Evolutionary conservation across 1,284 basidiomycete genomes (phyloP).

Genomic region (Moesziomyces globuligerus): DNA sequence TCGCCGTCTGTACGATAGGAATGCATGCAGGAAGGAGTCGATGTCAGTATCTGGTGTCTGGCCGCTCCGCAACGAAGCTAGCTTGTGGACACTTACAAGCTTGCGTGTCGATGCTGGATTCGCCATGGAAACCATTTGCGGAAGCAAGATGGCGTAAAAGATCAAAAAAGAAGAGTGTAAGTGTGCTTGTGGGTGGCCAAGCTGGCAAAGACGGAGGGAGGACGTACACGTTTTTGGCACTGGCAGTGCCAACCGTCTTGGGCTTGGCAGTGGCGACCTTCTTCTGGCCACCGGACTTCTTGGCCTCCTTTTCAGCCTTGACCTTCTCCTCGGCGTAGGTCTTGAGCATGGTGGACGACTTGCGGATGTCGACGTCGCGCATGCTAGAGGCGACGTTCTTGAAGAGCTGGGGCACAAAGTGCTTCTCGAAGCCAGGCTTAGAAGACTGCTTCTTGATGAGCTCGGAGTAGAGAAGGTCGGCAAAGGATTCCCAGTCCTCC

Average conservation of each 20-base stretch:
- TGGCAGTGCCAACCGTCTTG: constrained; percentile 58
- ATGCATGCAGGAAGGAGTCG: neutral
- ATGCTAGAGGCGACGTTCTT: constrained; percentile 42
- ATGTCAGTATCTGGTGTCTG: neutral
- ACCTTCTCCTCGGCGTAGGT: constrained; percentile 62
- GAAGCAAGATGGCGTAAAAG: neutral
- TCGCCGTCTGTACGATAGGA: constrained; percentile 45
- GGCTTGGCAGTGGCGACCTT: constrained; percentile 46
- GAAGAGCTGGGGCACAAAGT: constrained; percentile 58
- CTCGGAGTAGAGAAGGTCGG: constrained; percentile 43
- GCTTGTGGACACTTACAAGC: constrained; percentile 39
- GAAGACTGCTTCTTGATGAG: constrained; percentile 54
- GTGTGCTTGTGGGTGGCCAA: neutral
- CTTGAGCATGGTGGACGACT: constrained; percentile 53
- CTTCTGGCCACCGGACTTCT: constrained; percentile 56
- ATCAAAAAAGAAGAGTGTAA: neutral
- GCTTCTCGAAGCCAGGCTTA: constrained; percentile 62
- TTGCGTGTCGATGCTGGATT: constrained; percentile 50
- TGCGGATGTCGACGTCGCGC: constrained; percentile 63
- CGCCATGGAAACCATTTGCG: too few species aligned
- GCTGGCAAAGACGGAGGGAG: neutral
- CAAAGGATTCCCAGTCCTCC: constrained; percentile 62
- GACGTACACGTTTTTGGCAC: constrained; percentile 59
- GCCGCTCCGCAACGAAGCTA: neutral
- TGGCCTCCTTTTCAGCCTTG: constrained; percentile 62